Evolutionary conservation across 306 rosid species (phyloP), one percentile per base, ranked within the genome.

Genomic region (Notholithocarpus densiflorus): DNA sequence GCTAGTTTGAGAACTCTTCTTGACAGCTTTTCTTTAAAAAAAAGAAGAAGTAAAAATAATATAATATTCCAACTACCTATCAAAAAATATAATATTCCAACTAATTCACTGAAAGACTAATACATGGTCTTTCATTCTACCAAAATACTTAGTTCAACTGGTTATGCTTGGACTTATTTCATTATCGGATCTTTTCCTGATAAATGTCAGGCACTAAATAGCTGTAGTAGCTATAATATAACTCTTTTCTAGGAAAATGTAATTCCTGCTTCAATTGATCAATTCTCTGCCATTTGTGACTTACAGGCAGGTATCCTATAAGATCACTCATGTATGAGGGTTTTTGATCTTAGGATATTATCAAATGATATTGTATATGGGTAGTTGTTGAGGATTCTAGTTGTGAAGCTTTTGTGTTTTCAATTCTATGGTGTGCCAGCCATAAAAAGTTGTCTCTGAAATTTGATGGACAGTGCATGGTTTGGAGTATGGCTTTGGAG

Each of bases 401-500:
- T 7, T 21, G n/a, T 34, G 23, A 32, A 34, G 51, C 23, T 62
- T 75, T 72, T 23, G 26, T 72, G 40, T 19, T 60, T 82, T 65
- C 53, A 68, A 54, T 45, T 66, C 59, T 72, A 66, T 80, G 37
- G 68, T 75, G 59, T 79, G 71, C 55, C 51, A 54, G 40, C 75
- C 23, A 76, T 84, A 80, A 77, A n/a, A 75, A 81, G 48, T 52
- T 80, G 75, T 84, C 13, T 75, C 27, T 74, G 31, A 31, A 32
- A 77, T 82, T 82, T 84, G 20, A 65, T 73, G 72, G 45, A 81
- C 92, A 96, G 98, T 89, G 61, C 96, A 93, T 79, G 96, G 91
- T 66, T 61, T 86, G 88, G 99, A 96, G 82, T 96, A 88, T 80
- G 98, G 92, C 56, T 96, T 87, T 81, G 99, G 98, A 82, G 98